Evolutionary conservation across 192 early-diverging fungal genomes (phyloP), one percentile per base, ranked within the genome.

Genomic region (Podila epicladia): DNA sequence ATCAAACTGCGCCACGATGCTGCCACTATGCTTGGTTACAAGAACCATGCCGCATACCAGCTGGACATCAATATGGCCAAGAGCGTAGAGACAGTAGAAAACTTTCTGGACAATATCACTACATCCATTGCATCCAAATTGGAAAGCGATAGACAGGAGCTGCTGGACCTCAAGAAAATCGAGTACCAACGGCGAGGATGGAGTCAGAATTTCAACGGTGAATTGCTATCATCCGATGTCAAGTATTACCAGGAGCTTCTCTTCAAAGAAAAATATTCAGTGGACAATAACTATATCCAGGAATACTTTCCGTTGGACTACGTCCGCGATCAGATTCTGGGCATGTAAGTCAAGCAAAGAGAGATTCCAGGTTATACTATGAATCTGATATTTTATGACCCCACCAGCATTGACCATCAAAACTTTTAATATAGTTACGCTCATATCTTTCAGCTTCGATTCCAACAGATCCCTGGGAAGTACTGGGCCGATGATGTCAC

Each of bases 1-100:
- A 72, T 89, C 57, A 60, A 72, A 31, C 71, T 89, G 61, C 89
- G 89, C n/a, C 84, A 85, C 9, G 71, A 90, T 58, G 83, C 83
- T 20, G 85, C 89, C 26, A 71, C 79, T 60, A 71, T 96, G 58
- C 76, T 94, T 5, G 94, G 94, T 7, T 96, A 91, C 82, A 73
- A 78, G 55, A 89, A 84, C 26, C 94, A 97, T 72, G 92, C 93
- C 15, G 86, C 86, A 31, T 95, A 86, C 71, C 84, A 88, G 19
- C 83, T 95, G n/a, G 93, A 95, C 67, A 86, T 88, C 55, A 92
- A 92, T 62, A 97, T 97, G 95, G 94, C 95, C 60, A 94, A 95
- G 77, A 82, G 76, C 5, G 89, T 92, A 4, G 82, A 87, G 62
- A 82, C 67, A 1, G 94, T 94, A 17, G 57, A 87, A 28, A 83